Evolutionary conservation across 768 basidiomycete species (phyloP).

Genomic region (Serendipita sp.): DNA sequence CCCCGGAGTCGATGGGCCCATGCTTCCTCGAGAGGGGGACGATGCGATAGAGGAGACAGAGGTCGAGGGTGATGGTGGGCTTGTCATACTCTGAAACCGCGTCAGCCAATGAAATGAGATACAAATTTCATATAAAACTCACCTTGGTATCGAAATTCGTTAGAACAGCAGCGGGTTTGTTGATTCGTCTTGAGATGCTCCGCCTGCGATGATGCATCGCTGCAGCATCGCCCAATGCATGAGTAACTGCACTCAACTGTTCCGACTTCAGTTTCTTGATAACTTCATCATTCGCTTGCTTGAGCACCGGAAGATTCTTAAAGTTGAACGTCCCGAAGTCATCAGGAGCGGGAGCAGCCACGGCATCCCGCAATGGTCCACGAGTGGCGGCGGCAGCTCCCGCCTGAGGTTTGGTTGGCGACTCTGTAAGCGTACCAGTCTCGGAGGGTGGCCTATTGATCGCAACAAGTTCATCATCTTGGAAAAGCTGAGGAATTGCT

Average conservation of each 20-base stretch:
- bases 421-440: constrained; percentile 18
- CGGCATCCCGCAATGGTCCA: constrained; percentile 6
- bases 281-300: constrained; percentile 96
- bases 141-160: constrained; percentile 40
- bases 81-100: constrained; percentile 37
- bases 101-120: not conserved
- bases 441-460: constrained; percentile 21
- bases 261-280: constrained; percentile 91
- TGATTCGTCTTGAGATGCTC: constrained; percentile 66
- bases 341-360: constrained; percentile 41
- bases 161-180: constrained; percentile 66
- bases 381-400: constrained; percentile 7
- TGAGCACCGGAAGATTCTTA: constrained; percentile 89
- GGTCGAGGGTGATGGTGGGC: constrained; percentile 80
- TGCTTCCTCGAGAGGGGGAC: constrained; percentile 62
- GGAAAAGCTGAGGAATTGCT: constrained; percentile 77
- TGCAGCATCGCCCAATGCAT: constrained; percentile 30
- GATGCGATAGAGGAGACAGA: constrained; percentile 85
- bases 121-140: not conserved
- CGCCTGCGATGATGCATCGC: constrained; percentile 33
- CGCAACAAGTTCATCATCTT: constrained; percentile 61
- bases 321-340: constrained; percentile 98
- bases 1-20: constrained; percentile 51
- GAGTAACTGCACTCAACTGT: constrained; percentile 60
- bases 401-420: constrained; percentile 12